These are phyloP conservation scores for Chaetothyriales sp. DNA, from an alignment of 2,329 filamentous ascomycete species.

Conservation along the genomic window DNA sequence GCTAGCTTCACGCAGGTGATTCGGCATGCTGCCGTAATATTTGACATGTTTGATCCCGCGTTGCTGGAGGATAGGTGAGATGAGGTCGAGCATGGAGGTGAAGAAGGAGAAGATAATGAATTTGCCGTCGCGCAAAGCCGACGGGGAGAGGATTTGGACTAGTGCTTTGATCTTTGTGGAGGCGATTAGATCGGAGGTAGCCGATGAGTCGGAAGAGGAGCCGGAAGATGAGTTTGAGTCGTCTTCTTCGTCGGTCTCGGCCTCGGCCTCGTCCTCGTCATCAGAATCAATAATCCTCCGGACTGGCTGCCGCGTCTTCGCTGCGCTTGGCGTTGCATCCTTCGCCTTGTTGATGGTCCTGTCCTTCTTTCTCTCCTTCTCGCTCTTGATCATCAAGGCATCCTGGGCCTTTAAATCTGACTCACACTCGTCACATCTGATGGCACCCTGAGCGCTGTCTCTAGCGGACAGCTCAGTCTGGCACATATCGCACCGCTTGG, in stretches of 20 bases:
- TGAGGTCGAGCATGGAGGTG: slow-evolving; percentile 91
- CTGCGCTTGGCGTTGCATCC: slow-evolving; percentile 41
- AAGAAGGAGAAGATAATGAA: slow-evolving; percentile 99
- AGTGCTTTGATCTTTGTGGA: slow-evolving; percentile 90
- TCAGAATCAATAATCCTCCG: slow-evolving; percentile 40
- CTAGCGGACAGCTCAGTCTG: slow-evolving; percentile 51
- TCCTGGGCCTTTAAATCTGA: slow-evolving; percentile 54
- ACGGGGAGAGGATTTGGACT: slow-evolving; percentile 51
- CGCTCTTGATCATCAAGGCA: slow-evolving; percentile 22
- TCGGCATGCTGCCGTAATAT: slow-evolving; percentile 91
- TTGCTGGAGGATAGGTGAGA: slow-evolving; percentile 75
- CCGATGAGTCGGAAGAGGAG: slow-evolving; percentile 31
- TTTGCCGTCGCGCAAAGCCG: slow-evolving; percentile 59
- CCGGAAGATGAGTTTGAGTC: slow-evolving; percentile 33
- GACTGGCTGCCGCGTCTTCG: slow-evolving; percentile 21
- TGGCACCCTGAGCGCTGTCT: slow-evolving; percentile 39
- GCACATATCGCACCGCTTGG: slow-evolving; percentile 73
- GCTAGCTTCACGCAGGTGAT: slow-evolving; percentile 80
- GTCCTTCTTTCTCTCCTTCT: slow-evolving; percentile 32
- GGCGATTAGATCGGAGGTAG: slow-evolving; percentile 30
- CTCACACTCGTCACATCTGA: slow-evolving; percentile 61
- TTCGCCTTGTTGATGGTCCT: slow-evolving; percentile 30
- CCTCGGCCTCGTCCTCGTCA: slow-evolving; percentile 61
- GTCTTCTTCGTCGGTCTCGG: slow-evolving; percentile 29
- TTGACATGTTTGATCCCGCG: slow-evolving; percentile 67